These are phyloP conservation scores for Ricinus communis DNA, from an alignment of 345 rosid species.

Conservation along the genomic window DNA sequence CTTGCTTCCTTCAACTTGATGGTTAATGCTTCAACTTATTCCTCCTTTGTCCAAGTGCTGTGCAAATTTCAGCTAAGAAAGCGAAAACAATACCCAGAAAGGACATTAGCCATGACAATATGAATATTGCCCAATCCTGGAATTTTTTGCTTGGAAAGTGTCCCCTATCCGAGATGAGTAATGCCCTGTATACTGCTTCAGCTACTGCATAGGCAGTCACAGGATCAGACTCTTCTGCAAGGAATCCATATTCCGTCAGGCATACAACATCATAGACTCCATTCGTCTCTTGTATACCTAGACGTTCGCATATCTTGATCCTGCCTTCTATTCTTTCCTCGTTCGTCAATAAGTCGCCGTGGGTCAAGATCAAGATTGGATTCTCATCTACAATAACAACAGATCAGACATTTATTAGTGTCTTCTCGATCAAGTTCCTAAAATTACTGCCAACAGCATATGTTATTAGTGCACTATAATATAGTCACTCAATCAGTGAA, in stretches of 20 bases:
- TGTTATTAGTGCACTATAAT: too few species aligned
- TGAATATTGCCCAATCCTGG: slow-evolving; percentile 34
- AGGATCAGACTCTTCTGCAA: slow-evolving; percentile 54
- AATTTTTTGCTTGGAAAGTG: slow-evolving; percentile 42
- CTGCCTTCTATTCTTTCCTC: slow-evolving; percentile 55
- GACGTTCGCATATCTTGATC: slow-evolving; percentile 43
- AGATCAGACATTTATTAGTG: too few species aligned
- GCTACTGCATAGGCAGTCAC: slow-evolving; percentile 43
- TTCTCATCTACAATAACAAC: slow-evolving; percentile 45
- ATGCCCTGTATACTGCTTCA: slow-evolving; percentile 51
- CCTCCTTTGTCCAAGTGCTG: slow-evolving; percentile 36
- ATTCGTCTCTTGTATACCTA: slow-evolving; percentile 38
- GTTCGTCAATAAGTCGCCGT: slow-evolving; percentile 46
- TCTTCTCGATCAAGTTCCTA: too few species aligned
- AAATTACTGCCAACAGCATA: too few species aligned
- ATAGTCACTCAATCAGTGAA: too few species aligned
- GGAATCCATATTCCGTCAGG: slow-evolving; percentile 56
- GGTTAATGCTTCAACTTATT: not conserved
- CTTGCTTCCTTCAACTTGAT: not conserved
- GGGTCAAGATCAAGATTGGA: slow-evolving; percentile 53
- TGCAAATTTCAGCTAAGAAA: slow-evolving; percentile 44
- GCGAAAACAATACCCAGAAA: slow-evolving; percentile 37
- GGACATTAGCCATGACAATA: slow-evolving; percentile 37
- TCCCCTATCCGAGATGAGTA: slow-evolving; percentile 52
- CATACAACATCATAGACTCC: slow-evolving; percentile 53